These are phyloP conservation scores for Schizochytrium sp. DNA, from an alignment of 108 stramenopile genomes.

Conservation along the genomic window DNA sequence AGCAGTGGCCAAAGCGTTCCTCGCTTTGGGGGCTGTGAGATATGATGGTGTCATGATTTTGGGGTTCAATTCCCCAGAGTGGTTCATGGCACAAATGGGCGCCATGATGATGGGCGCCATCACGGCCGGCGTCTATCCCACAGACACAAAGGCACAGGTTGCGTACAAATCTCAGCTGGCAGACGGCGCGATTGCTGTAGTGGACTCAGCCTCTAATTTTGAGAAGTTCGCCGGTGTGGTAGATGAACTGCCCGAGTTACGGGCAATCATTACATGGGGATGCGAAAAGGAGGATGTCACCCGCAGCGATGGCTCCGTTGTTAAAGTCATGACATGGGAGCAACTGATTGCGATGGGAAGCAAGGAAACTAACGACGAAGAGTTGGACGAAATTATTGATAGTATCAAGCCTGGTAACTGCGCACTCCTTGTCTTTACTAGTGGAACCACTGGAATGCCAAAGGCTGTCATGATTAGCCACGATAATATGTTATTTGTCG, in stretches of 20 bases:
- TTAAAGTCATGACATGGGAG: conserved; percentile 67
- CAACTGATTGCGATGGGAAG: conserved; percentile 58
- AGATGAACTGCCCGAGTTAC: conserved; percentile 68
- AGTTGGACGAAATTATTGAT: conserved; percentile 65
- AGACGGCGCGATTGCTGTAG: conserved; percentile 60
- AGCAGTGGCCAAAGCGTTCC: conserved; percentile 78
- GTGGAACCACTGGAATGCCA: conserved; percentile 83
- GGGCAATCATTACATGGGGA: conserved; percentile 80
- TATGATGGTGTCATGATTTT: conserved; percentile 67
- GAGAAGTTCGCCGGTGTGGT: conserved; percentile 74
- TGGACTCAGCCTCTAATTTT: conserved; percentile 77
- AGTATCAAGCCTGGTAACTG: conserved; percentile 72
- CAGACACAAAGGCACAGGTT: conserved; percentile 54
- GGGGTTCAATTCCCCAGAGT: conserved; percentile 56
- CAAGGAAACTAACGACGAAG: not conserved
- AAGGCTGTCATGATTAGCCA: conserved; percentile 88
- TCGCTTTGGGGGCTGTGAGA: conserved; percentile 76
- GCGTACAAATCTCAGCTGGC: conserved; percentile 40
- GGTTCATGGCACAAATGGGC: conserved; percentile 50
- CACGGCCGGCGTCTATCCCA: conserved; percentile 22
- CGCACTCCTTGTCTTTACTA: conserved; percentile 81
- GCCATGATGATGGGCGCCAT: conserved; percentile 44
- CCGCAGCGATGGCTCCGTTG: conserved; percentile 65
- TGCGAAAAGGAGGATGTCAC: conserved; percentile 61
- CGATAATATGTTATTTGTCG: conserved; percentile 77